Evolutionary conservation across 148 eudicot genomes (phyloP).

Genomic region (Rhododendron mucronatum): DNA sequence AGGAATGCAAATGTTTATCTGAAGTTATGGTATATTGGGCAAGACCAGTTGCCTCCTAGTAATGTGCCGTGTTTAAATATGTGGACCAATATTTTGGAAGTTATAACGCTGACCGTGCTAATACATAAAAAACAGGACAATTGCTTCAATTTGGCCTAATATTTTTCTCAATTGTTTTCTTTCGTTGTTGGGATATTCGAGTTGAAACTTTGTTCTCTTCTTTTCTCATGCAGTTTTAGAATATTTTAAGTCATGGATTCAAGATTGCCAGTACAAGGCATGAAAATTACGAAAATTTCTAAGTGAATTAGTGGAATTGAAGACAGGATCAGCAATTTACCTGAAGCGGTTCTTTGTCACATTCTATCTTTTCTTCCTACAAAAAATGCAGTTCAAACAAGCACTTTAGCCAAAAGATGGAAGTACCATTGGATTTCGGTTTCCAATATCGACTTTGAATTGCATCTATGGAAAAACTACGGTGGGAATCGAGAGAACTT

Average conservation of each 20-base stretch:
- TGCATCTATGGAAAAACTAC: neutral
- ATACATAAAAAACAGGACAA: too few species aligned
- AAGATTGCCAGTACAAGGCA: neutral
- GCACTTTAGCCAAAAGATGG: neutral
- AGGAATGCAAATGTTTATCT: too few species aligned
- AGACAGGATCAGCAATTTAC: neutral
- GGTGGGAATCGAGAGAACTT: neutral
- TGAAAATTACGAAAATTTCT: too few species aligned
- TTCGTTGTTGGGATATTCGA: neutral
- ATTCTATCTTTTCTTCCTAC: conserved; percentile 3
- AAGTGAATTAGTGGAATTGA: neutral
- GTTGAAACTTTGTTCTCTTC: neutral
- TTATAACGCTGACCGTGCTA: neutral
- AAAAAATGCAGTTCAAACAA: neutral
- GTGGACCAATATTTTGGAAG: too few species aligned
- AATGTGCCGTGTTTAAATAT: neutral
- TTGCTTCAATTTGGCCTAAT: neutral
- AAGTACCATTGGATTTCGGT: neutral
- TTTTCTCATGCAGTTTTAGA: neutral
- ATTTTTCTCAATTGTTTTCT: neutral
- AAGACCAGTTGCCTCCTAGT: neutral
- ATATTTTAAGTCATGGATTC: neutral
- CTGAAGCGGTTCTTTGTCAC: neutral
- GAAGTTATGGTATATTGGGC: too few species aligned
- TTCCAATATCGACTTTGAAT: too few species aligned